phyloP scores from a whole-genome alignment of 208 protist genomes.

The Acanthamoeba healyi region DNA sequence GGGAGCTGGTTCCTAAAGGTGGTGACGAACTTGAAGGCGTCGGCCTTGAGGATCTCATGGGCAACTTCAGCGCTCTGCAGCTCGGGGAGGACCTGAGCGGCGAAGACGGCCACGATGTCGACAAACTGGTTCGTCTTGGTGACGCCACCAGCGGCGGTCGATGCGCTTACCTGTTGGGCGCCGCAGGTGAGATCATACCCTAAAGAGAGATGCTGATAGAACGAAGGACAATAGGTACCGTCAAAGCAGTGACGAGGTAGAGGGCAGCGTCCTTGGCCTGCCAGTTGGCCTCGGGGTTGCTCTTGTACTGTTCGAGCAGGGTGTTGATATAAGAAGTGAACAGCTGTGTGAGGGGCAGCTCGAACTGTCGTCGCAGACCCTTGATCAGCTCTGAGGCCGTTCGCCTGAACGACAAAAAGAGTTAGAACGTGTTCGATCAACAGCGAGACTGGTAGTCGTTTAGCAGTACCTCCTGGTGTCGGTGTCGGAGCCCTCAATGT shows the following conservation, averaged over 20 bases:
- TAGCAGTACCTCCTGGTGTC: constrained; percentile 88
- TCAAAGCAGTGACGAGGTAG: constrained; percentile 95
- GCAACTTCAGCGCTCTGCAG: constrained; percentile 82
- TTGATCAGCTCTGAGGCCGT: constrained; percentile 94
- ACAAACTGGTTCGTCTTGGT: constrained; percentile 89
- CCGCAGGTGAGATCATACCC: constrained; percentile 79
- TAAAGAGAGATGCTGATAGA: constrained; percentile 85
- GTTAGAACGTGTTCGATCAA: no score
- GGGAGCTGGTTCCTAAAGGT: constrained; percentile 95
- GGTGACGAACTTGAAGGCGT: constrained; percentile 96
- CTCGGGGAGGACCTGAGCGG: constrained; percentile 93
- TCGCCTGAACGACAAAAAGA: constrained; percentile 83
- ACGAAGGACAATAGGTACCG: constrained; percentile 85
- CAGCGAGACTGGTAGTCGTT: no score
- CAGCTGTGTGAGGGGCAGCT: constrained; percentile 85
- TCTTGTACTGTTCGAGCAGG: constrained; percentile 86
- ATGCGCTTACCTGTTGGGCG: constrained; percentile 19
- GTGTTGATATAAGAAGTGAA: constrained; percentile 89
- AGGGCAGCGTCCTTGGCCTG: constrained; percentile 96
- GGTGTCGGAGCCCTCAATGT: constrained; percentile 96
- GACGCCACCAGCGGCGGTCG: not conserved
- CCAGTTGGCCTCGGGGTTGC: constrained; percentile 91
- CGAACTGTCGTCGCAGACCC: constrained; percentile 91
- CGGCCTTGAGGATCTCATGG: constrained; percentile 95
- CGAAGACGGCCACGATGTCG: constrained; percentile 93